These are phyloP conservation scores for Syzygium malaccense DNA, from an alignment of 441 rosid species.

Conservation along the genomic window DNA sequence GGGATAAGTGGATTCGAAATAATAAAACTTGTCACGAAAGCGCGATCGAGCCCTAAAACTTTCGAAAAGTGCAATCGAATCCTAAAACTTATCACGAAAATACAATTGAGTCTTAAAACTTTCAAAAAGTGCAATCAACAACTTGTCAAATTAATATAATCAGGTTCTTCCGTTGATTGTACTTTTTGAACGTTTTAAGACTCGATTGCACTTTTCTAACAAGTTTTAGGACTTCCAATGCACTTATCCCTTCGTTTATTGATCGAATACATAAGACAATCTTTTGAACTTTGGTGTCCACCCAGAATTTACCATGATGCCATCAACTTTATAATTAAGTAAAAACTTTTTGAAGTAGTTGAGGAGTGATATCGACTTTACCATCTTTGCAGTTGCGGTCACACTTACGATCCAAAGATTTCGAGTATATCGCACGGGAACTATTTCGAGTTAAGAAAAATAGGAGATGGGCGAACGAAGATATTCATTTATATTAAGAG, in stretches of 20 bases:
- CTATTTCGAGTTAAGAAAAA: background rate
- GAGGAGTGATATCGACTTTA: background rate
- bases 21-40: too few species aligned
- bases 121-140: too few species aligned
- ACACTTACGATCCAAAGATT: background rate
- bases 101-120: too few species aligned
- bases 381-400: background rate
- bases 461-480: background rate
- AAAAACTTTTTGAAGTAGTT: background rate
- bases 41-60: too few species aligned
- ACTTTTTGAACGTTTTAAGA: too few species aligned
- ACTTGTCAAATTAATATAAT: too few species aligned
- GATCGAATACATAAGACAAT: background rate
- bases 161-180: too few species aligned
- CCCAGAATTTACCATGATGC: background rate
- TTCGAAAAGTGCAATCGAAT: too few species aligned
- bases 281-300: background rate
- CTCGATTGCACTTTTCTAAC: too few species aligned
- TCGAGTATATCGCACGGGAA: accelerated
- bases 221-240: too few species aligned
- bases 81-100: too few species aligned
- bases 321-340: background rate
- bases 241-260: background rate
- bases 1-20: too few species aligned
- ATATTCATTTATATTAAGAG: background rate